A percentile compares a stretch with the other conserved stretches of the same genome.
Evolutionary conservation across 2,329 filamentous ascomycete species (phyloP).

Genomic region (Colletotrichum orbiculare): DNA sequence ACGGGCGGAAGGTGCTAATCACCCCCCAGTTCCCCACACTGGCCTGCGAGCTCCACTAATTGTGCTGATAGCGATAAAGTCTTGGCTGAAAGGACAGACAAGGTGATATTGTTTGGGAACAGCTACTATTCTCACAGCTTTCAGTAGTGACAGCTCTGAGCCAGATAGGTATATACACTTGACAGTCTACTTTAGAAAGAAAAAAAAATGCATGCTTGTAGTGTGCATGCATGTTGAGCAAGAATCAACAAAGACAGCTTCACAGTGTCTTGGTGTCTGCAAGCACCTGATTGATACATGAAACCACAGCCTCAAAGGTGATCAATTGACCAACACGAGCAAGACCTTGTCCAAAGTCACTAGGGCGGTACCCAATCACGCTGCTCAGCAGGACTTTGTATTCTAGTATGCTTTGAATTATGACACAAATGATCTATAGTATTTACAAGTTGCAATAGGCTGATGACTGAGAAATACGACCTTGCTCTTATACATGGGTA

Average conservation of each 20-base stretch:
- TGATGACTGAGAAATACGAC: conserved; percentile 10
- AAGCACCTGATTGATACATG: conserved; percentile 15
- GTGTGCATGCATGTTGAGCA: background rate
- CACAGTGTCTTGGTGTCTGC: background rate
- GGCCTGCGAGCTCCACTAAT: conserved; percentile 20
- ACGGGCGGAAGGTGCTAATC: conserved; percentile 32
- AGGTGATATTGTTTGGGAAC: background rate
- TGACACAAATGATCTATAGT: background rate
- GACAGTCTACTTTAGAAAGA: too few relatives aligned
- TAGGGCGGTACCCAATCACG: too few relatives aligned
- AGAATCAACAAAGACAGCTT: background rate
- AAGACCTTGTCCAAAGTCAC: background rate
- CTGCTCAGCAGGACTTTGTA: background rate
- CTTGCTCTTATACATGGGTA: background rate
- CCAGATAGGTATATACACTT: background rate
- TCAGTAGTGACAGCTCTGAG: too few relatives aligned
- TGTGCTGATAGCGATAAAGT: conserved; percentile 20
- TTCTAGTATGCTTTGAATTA: background rate
- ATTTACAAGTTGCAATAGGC: conserved; percentile 15
- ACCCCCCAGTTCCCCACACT: conserved; percentile 35
- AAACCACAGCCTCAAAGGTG: conserved; percentile 17
- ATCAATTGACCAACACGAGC: conserved; percentile 25
- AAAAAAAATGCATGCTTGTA: too few relatives aligned
- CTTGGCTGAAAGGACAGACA: too few relatives aligned
- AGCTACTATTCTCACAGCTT: background rate